Percentiles rank a stretch among this genome's conserved stretches.
Conservation (phyloP, 2,329 filamentous ascomycete genomes). For the Chaetomium globosum region DNA sequence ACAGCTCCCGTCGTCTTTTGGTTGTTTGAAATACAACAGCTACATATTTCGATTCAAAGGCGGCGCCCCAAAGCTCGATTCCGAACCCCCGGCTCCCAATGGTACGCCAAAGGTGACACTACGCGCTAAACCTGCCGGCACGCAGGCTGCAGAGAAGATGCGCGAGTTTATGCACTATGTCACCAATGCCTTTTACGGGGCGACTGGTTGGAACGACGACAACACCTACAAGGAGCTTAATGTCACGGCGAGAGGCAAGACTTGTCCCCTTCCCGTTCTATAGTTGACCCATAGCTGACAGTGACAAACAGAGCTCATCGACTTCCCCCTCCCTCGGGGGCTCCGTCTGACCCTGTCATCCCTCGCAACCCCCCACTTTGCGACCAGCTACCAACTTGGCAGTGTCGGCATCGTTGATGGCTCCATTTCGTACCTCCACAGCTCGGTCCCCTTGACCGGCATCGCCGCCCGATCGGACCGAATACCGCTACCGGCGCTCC, state of each 20-base stretch:
- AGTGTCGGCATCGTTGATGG: slow-evolving; percentile 91
- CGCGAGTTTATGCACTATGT: slow-evolving; percentile 41
- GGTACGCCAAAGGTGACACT: slow-evolving; percentile 28
- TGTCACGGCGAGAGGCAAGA: slow-evolving; percentile 36
- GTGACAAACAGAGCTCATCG: slow-evolving; percentile 68
- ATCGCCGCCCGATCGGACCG: slow-evolving; percentile 69
- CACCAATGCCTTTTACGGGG: slow-evolving; percentile 39
- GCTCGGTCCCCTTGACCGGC: slow-evolving; percentile 73
- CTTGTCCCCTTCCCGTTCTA: neutral
- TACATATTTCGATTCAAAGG: neutral
- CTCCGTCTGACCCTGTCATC: slow-evolving; percentile 86
- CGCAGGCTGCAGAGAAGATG: slow-evolving; percentile 32
- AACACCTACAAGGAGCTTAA: slow-evolving; percentile 40
- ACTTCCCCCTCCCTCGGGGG: slow-evolving; percentile 83
- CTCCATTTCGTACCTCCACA: slow-evolving; percentile 96
- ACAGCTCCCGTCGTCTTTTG: neutral
- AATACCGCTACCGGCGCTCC: slow-evolving; percentile 74
- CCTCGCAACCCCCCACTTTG: slow-evolving; percentile 88
- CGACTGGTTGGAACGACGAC: slow-evolving; percentile 39
- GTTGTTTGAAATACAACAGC: neutral
- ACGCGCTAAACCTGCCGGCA: slow-evolving; percentile 25
- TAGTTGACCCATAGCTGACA: neutral
- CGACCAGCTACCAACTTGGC: slow-evolving; percentile 88
- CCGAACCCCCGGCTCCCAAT: slow-evolving; percentile 17
- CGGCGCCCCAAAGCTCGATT: neutral